Conservation (phyloP, 2,329 filamentous ascomycete genomes). For the Ophiostoma novo-ulmi region DNA sequence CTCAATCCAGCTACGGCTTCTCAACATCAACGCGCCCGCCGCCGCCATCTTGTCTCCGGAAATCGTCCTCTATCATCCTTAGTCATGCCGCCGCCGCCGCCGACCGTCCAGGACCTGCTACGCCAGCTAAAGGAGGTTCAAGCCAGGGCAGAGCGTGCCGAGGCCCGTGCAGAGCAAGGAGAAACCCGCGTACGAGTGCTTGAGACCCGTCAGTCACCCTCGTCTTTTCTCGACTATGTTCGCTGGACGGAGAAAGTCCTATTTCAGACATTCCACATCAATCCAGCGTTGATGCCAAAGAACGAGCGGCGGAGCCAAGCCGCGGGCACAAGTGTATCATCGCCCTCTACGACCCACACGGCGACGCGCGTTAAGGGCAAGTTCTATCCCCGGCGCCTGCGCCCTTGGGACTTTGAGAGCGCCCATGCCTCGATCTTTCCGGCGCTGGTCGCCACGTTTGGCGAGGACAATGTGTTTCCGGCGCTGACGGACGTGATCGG, state of each 20-base stretch:
- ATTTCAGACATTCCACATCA: neutral
- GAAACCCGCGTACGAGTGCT: no score
- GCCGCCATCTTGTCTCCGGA: no score
- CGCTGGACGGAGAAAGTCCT: neutral
- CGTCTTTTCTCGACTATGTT: slow-evolving; percentile 8
- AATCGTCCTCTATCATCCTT: neutral
- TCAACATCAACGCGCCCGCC: no score
- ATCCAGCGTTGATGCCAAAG: neutral
- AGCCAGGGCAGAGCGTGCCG: neutral
- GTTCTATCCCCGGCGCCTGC: slow-evolving; percentile 16
- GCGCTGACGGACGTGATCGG: neutral
- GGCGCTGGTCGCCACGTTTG: neutral
- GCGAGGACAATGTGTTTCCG: slow-evolving; percentile 3
- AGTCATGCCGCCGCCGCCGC: slow-evolving; percentile 10
- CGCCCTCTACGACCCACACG: neutral
- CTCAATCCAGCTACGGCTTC: no score
- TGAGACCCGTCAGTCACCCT: neutral
- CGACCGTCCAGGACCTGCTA: slow-evolving; percentile 4
- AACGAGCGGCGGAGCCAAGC: neutral
- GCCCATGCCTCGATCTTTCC: neutral
- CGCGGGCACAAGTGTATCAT: slow-evolving; percentile 6
- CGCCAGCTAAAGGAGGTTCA: neutral
- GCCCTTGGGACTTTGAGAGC: slow-evolving; percentile 12
- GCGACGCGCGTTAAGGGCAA: slow-evolving; percentile 10
- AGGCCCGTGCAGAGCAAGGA: neutral